Percentiles rank a stretch among this genome's conserved stretches.
Evolutionary conservation across 1,284 basidiomycete genomes (phyloP).

Genomic region (Apiotrichum laibachii): DNA sequence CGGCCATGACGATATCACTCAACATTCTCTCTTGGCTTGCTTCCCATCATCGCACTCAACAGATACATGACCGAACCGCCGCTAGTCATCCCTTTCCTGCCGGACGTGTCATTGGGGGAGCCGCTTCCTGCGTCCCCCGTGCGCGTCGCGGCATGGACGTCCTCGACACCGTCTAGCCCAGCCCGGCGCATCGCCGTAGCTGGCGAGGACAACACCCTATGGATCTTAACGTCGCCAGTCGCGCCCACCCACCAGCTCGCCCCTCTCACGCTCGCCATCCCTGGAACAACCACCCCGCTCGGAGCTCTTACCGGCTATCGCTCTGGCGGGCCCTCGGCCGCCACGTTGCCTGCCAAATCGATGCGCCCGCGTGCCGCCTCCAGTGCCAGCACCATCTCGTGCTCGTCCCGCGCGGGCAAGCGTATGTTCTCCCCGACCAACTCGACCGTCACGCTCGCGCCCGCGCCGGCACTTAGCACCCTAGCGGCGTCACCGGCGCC

Average conservation of each 20-base stretch:
- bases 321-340: slow-evolving; percentile 28
- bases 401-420: slow-evolving; percentile 16
- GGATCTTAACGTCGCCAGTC: slow-evolving; percentile 25
- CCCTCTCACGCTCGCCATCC: slow-evolving; percentile 2
- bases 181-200: slow-evolving; percentile 35
- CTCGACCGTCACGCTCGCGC: slow-evolving; percentile 1
- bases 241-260: neutral
- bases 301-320: slow-evolving; percentile 24
- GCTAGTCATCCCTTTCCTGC: slow-evolving; percentile 34
- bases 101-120: slow-evolving; percentile 19
- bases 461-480: slow-evolving; percentile 1
- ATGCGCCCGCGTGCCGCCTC: slow-evolving; percentile 30
- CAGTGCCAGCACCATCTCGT: slow-evolving; percentile 30
- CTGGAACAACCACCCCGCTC: neutral
- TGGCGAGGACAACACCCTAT: slow-evolving; percentile 38
- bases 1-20: neutral
- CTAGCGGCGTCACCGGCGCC: slow-evolving; percentile 20
- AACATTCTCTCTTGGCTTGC: neutral
- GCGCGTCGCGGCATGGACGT: slow-evolving; percentile 37
- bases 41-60: neutral
- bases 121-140: slow-evolving; percentile 30
- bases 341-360: slow-evolving; percentile 16
- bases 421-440: slow-evolving; percentile 38
- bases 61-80: slow-evolving; percentile 12
- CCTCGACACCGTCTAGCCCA: slow-evolving; percentile 20